Conservation (phyloP, 169 alveolate genomes). For the Plasmodium gonderi region DNA sequence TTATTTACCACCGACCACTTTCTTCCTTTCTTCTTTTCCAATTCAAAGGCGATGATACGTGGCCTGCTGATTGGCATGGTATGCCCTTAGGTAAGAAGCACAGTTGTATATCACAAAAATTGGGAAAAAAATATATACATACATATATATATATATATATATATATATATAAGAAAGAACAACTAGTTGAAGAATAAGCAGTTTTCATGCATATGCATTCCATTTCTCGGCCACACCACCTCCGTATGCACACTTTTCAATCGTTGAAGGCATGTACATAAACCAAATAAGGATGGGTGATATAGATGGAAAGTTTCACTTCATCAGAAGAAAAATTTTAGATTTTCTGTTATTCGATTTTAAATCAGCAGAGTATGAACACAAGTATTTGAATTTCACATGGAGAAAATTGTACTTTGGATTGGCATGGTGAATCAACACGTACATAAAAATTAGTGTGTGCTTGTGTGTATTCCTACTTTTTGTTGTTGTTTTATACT, state of each 20-base stretch:
- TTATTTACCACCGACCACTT: too few species aligned
- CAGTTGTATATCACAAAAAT: neutral
- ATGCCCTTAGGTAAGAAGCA: constrained; percentile 35
- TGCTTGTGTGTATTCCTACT: neutral
- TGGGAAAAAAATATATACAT: neutral
- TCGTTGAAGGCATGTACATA: constrained; percentile 27
- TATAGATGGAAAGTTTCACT: constrained; percentile 49
- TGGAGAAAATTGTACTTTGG: constrained; percentile 63
- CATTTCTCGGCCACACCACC: neutral
- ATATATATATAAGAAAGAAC: neutral
- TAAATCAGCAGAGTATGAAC: constrained; percentile 14
- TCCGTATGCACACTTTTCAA: neutral
- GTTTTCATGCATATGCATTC: neutral
- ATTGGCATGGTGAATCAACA: constrained; percentile 17
- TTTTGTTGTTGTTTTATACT: too few species aligned
- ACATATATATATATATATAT: too few species aligned
- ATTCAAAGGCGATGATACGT: constrained; percentile 13
- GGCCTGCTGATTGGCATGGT: constrained; percentile 62
- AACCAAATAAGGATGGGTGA: constrained; percentile 49
- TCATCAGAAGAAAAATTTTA: constrained; percentile 43
- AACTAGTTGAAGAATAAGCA: neutral
- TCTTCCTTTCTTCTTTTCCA: neutral
- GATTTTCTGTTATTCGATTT: constrained; percentile 41
- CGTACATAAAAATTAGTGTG: neutral
- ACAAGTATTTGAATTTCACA: constrained; percentile 36